A percentile compares a stretch with the other conserved stretches of the same genome.
Conservation (phyloP, 805 yeast species). For the Saturnispora sekii region DNA sequence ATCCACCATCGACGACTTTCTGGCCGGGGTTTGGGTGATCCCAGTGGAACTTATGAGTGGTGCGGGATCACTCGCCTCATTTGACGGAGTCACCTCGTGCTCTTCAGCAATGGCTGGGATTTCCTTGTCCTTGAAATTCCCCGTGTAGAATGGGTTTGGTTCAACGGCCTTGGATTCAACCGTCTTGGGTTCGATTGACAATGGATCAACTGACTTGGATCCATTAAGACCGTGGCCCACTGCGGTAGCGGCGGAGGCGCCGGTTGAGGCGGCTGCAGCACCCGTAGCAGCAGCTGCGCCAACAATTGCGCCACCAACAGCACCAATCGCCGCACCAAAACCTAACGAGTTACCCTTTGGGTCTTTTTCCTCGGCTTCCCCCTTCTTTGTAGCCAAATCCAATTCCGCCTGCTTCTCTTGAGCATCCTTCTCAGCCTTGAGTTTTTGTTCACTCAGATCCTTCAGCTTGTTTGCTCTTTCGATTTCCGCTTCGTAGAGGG, state of each 20-base stretch:
- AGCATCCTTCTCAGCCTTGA: conserved; percentile 30
- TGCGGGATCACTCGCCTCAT: background rate
- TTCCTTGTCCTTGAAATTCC: conserved; percentile 7
- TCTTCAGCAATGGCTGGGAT: conserved; percentile 16
- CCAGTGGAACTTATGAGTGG: conserved; percentile 1
- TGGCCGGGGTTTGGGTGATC: conserved; percentile 10
- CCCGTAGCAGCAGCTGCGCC: conserved; percentile 12
- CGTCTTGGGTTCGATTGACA: conserved; percentile 20
- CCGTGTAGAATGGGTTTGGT: conserved; percentile 13
- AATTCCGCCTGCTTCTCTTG: conserved; percentile 29
- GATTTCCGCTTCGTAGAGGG: conserved; percentile 31
- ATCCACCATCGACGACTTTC: conserved; percentile 27
- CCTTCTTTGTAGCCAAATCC: conserved; percentile 25
- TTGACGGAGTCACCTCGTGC: conserved; percentile 5
- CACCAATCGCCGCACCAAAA: conserved; percentile 21
- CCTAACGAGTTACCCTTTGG: conserved; percentile 15
- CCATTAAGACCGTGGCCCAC: conserved; percentile 13
- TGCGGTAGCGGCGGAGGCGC: conserved; percentile 17
- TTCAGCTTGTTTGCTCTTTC: conserved; percentile 33
- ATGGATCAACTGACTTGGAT: conserved; percentile 17
- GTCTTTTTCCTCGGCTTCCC: conserved; percentile 22
- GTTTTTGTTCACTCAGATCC: conserved; percentile 27
- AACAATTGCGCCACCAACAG: conserved; percentile 10
- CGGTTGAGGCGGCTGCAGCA: conserved; percentile 15
- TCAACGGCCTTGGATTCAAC: conserved; percentile 1